Base-by-base conservation (phyloP, 306 rosid genomes). In the Casuarina glauca region DNA sequence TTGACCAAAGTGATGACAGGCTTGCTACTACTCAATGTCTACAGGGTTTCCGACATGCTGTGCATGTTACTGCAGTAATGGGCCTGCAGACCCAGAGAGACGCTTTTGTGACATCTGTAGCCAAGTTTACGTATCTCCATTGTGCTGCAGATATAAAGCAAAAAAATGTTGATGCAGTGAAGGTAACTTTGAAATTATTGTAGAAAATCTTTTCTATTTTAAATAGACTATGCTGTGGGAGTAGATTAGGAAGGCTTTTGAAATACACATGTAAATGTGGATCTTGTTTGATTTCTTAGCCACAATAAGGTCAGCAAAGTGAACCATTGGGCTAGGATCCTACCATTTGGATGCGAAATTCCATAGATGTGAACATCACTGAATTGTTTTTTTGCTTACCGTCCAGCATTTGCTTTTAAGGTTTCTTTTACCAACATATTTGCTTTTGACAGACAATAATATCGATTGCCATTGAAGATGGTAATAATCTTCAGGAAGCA, bases 61-160 rank as follows among this genome's bases (percentile, higher is more conserved):
- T 96, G 83, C 99, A 91, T 87, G 90, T 93, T 74, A 96, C 99
- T 69, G 91, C 99, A 38, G 83, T 96, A 75, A 87, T 93, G 99
- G 91, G 98, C 71, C 89, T 96, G 98, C 99, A 96, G 89, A 96
- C 98, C 63, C 99, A 96, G 80, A 90, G 97, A 85, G 97, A 96
- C 81, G 99, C 99, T 75, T 96, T 96, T 76, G 98, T 96, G 75
- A 91, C 99, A 74, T 96, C 99, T 78, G 89, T 93, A 87, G 99
- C 99, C 74, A 96, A 96, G 88, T 96, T 96, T 85, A 96, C 99
- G 55, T 81, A 87, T 87, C 91, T 96, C 62, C 99, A 96, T 78
- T 88, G 93, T 91, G 99, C 99, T 81, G 98, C 93, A 66, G 98
- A 96, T 84, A 96, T 96, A 97, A 93, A 89, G 83, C 99, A 96